These are phyloP conservation scores for Pythium guiyangense DNA, from an alignment of 352 stramenopile genomes.

Conservation along the genomic window DNA sequence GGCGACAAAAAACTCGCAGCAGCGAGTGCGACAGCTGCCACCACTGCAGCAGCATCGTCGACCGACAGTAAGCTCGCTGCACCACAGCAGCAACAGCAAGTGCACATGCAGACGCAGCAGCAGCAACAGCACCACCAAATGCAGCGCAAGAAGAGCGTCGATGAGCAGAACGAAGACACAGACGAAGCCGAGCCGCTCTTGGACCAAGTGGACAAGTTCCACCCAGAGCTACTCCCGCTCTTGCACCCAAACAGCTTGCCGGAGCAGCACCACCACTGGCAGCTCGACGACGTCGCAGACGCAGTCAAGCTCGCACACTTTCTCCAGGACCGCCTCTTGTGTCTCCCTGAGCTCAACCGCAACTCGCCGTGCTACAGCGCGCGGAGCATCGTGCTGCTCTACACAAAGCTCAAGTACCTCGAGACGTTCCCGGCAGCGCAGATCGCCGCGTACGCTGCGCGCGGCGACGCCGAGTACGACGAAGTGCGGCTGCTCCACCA, in stretches of 20 bases:
- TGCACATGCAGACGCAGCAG: not conserved
- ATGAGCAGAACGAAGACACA: constrained; percentile 12
- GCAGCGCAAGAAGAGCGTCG: constrained; percentile 14
- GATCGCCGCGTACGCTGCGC: constrained; percentile 52
- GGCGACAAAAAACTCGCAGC: constrained; percentile 5
- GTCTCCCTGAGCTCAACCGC: constrained; percentile 71
- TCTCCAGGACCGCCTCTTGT: constrained; percentile 73
- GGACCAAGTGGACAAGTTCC: constrained; percentile 36
- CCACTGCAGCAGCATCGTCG: not conserved
- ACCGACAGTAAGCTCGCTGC: not conserved
- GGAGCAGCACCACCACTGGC: constrained; percentile 27
- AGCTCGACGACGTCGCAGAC: constrained; percentile 46
- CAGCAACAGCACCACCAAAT: not conserved
- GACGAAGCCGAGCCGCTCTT: constrained; percentile 22
- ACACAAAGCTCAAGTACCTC: constrained; percentile 83
- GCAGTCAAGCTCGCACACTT: constrained; percentile 58
- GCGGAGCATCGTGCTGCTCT: constrained; percentile 72
- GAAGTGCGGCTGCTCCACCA: constrained; percentile 67
- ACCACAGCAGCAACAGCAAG: not conserved
- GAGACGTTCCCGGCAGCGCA: constrained; percentile 61
- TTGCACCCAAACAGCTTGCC: constrained; percentile 30
- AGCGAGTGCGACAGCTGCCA: not conserved
- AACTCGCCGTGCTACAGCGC: constrained; percentile 80
- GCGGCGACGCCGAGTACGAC: constrained; percentile 45
- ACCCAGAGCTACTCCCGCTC: constrained; percentile 57